Base-by-base conservation (phyloP, 129 eudicot genomes). In the Deinandra increscens region DNA sequence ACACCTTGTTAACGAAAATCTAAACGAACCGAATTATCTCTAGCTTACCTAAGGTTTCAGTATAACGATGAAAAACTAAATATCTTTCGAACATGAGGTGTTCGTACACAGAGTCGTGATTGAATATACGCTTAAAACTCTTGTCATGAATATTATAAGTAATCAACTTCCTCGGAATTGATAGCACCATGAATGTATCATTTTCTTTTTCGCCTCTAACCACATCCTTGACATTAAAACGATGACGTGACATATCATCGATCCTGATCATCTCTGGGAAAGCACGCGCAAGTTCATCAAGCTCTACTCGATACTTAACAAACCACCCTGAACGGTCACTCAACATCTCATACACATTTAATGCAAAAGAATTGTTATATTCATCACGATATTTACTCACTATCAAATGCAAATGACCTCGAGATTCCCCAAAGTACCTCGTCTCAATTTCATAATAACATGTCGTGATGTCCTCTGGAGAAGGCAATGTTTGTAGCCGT, bases 281-380 rank as follows among this genome's bases (percentile, higher is more conserved):
- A 11, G 62, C 17, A 26, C 17, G 38, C 38, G 0, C 2, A 56
- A 56, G 37, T 26, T 56, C 38, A 23, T 56, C 18, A 26, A 56
- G 62, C 9, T 12, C 9, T 23, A 56, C 17, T 56, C 12, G 17
- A 26, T 56, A 29, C 18, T 56, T 56, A 9, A 56, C 62, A 12
- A 56, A 56, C 62, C 62, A 56, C 37, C 62, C 62, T 0, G 38
- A 56, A 56, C 12, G 62, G 23, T 56, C 62, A 6, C 17, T 5
- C 62, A 56, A 5, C 62, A 56, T 56, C 38, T 56, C 62, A 26
- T 56, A 56, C 38, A 56, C 62, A 31, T 56, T 56, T 18, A 56
- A 2, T 56, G 60, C 20, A 23, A 36, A 4, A 0, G 39, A 26
- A 26, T 3, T 26, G 31, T 1, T 1, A 6, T 36, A 1, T 20